These are phyloP conservation scores for Blumeriella jaapii DNA, from an alignment of 2,329 filamentous ascomycete genomes.

Conservation along the genomic window DNA sequence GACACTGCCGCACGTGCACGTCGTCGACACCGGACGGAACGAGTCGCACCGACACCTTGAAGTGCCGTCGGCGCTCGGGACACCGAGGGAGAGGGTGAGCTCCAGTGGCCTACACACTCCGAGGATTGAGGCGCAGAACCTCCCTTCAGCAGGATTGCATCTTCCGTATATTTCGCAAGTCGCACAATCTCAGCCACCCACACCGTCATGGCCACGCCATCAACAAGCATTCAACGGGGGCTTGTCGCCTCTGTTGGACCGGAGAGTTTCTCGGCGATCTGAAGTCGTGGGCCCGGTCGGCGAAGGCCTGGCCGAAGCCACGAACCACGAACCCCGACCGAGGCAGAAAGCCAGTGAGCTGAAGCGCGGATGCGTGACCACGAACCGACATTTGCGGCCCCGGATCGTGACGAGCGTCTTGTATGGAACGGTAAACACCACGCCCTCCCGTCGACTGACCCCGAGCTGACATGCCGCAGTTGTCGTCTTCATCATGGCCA, in stretches of 20 bases:
- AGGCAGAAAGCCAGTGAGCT: conserved; percentile 24
- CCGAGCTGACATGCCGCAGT: too few species aligned
- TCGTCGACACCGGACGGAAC: conserved; percentile 16
- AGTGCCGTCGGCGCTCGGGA: conserved; percentile 20
- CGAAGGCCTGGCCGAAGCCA: conserved; percentile 34
- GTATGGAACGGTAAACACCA: conserved; percentile 37
- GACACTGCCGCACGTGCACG: conserved; percentile 13
- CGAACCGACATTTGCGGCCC: conserved; percentile 40
- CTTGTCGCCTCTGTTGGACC: too few species aligned
- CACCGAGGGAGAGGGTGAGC: conserved; percentile 9
- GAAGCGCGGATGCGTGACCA: conserved; percentile 31
- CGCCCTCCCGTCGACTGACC: too few species aligned
- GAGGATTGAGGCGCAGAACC: conserved; percentile 29
- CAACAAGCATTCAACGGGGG: too few species aligned
- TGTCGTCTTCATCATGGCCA: conserved; percentile 19
- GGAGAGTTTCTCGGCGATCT: too few species aligned
- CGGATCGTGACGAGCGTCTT: conserved; percentile 51
- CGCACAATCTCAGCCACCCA: too few species aligned
- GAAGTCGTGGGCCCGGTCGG: conserved; percentile 38
- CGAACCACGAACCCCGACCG: conserved; percentile 32
- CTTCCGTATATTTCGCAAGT: conserved; percentile 33
- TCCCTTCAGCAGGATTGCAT: conserved; percentile 33
- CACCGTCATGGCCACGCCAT: too few species aligned
- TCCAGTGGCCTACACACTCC: conserved; percentile 36
- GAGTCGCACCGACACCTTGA: conserved; percentile 21